Conservation (phyloP, 345 rosid species). For the Camelina hispida region DNA sequence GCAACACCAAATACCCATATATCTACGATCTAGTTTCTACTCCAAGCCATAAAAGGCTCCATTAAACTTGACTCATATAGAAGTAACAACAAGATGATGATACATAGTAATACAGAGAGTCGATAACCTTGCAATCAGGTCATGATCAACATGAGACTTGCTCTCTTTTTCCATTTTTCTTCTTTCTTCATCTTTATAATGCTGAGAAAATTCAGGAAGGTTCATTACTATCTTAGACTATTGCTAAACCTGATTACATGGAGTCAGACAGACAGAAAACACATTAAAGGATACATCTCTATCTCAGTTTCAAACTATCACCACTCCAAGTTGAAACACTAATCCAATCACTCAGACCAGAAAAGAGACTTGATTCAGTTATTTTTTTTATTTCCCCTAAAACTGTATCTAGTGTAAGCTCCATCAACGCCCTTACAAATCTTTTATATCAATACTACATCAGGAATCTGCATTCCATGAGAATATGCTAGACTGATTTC, state of each 20-base stretch:
- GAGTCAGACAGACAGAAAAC: background rate
- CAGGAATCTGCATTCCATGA: background rate
- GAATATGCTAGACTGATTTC: background rate
- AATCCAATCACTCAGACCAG: background rate
- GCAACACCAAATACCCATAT: background rate
- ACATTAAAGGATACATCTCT: background rate
- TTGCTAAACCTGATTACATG: slow-evolving; percentile 6
- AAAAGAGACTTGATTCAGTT: background rate
- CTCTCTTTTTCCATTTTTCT: slow-evolving; percentile 47
- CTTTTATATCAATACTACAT: background rate
- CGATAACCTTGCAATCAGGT: slow-evolving; percentile 48
- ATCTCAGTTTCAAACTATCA: background rate
- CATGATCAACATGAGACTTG: slow-evolving; percentile 49
- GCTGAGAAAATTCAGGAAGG: slow-evolving; percentile 56
- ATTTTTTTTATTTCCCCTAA: background rate
- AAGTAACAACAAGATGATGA: background rate
- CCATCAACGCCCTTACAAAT: background rate
- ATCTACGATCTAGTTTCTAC: background rate
- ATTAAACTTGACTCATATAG: background rate
- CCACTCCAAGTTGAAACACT: slow-evolving; percentile 6
- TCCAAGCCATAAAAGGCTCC: slow-evolving; percentile 7
- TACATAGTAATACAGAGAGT: slow-evolving; percentile 10
- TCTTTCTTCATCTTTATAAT: slow-evolving; percentile 53
- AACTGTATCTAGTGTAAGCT: background rate
- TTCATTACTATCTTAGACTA: slow-evolving; percentile 34